These are phyloP conservation scores for Inonotus hispidus DNA, from an alignment of 1,284 basidiomycete genomes.

Conservation along the genomic window DNA sequence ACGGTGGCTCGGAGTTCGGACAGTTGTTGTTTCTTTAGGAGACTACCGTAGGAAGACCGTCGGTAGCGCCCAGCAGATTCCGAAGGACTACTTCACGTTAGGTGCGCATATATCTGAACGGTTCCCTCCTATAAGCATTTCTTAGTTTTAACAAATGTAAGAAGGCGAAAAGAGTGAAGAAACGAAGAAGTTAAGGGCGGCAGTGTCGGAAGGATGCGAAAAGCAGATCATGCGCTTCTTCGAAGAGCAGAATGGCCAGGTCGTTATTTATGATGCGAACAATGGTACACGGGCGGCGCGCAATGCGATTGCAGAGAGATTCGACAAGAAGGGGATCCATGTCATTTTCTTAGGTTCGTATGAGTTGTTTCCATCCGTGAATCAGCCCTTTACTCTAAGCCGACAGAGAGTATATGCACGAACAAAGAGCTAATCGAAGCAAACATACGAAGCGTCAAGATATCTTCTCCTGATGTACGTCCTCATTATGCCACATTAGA, in stretches of 20 bases:
- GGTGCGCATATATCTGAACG: constrained; percentile 41
- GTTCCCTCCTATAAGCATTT: not conserved
- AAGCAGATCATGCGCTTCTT: constrained; percentile 89
- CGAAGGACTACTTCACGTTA: constrained; percentile 86
- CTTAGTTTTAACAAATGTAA: not conserved
- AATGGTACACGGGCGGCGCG: constrained; percentile 76
- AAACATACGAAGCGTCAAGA: constrained; percentile 96
- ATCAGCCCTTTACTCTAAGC: constrained; percentile 6
- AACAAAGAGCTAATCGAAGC: constrained; percentile 89
- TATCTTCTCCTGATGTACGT: constrained; percentile 92
- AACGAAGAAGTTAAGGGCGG: constrained; percentile 71
- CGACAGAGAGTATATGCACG: constrained; percentile 77
- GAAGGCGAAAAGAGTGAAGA: constrained; percentile 72
- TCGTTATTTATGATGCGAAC: constrained; percentile 99
- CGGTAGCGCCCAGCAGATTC: constrained; percentile 84
- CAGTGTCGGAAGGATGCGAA: constrained; percentile 79
- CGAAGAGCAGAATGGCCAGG: constrained; percentile 75
- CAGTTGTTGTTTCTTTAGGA: constrained; percentile 89
- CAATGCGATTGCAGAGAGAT: constrained; percentile 75
- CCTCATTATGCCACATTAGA: constrained; percentile 18
- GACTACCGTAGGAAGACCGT: constrained; percentile 90
- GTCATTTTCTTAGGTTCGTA: constrained; percentile 85
- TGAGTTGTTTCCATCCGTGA: not conserved
- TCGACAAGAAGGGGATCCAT: constrained; percentile 80
- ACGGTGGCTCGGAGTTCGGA: constrained; percentile 97